Percentiles rank a stretch among this genome's conserved stretches.
phyloP scores from a whole-genome alignment of 2,329 filamentous ascomycete genomes.

The Pseudocercospora vitis region DNA sequence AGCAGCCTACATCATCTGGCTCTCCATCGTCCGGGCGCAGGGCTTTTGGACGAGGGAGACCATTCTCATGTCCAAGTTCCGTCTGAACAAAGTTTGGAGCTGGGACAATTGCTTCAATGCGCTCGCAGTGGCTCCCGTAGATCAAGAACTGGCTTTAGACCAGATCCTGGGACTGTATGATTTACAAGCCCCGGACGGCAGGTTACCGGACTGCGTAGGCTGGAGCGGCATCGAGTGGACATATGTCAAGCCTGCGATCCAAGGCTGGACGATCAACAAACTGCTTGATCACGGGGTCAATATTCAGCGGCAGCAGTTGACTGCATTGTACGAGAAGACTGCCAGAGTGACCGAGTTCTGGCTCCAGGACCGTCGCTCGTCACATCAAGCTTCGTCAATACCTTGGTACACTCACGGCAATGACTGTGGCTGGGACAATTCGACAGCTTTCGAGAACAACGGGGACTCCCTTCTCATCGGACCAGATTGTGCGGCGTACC shows the following conservation, averaged over 20 bases:
- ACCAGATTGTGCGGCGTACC: constrained; percentile 5
- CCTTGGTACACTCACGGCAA: constrained; percentile 9
- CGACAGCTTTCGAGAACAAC: constrained; percentile 1
- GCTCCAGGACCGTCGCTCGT: not conserved
- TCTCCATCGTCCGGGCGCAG: not conserved
- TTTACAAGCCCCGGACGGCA: constrained; percentile 2
- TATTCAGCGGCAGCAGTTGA: not conserved
- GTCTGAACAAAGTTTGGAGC: constrained; percentile 5
- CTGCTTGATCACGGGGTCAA: not conserved
- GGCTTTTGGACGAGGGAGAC: constrained; percentile 4
- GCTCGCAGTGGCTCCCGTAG: not conserved
- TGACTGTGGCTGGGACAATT: constrained; percentile 9
- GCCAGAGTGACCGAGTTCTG: constrained; percentile 2
- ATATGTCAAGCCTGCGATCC: constrained; percentile 3
- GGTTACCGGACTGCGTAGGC: constrained; percentile 3
- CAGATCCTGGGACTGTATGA: constrained; percentile 7
- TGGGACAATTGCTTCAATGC: constrained; percentile 11
- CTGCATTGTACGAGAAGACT: not conserved
- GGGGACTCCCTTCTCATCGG: not conserved
- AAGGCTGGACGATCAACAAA: constrained; percentile 4
- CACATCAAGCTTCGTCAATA: not conserved
- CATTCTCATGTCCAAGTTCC: constrained; percentile 7
- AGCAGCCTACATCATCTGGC: constrained; percentile 7
- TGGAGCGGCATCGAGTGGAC: constrained; percentile 10
- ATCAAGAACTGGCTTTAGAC: not conserved